Evolutionary conservation across 352 stramenopile genomes (phyloP), one percentile per base, ranked within the genome.

Genomic region (Phytopythium oedochilum): DNA sequence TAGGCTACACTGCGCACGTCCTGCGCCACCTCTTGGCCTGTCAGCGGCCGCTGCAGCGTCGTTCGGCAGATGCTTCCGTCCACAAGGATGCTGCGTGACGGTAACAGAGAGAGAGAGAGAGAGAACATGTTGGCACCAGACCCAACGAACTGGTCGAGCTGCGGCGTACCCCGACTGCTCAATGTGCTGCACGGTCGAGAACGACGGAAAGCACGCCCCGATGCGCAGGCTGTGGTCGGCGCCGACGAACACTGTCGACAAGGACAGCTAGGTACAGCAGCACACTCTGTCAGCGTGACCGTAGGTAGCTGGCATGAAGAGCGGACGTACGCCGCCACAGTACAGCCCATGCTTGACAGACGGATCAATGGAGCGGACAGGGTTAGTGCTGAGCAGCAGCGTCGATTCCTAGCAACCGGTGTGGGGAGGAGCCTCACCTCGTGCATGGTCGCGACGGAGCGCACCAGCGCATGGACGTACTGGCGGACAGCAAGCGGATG

Each of bases 1-100:
- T 84, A 86, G 3, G 75, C 78, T 14, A 89, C 58, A 32, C 73
- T 84, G 29, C 74, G 64, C 2, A 82, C 28, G 46, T 88, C 78
- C 43, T 79, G 75, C 12, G 55, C 51, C 3, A 35, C 25, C 18
- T 44, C 29, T n/a, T 61, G 44, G 22, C 45, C 46, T 22, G 36
- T 9, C 12, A 55, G 29, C 18, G 70, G 53, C 11, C 58, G 53
- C 26, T 54, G 60, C 8, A 80, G 53, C 25, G 64, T 55, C 7
- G 68, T 64, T 2, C 64, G 67, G n/a, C 46, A 52, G 35, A 73
- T 57, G 36, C 66, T 52, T 6, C 70, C 51, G 46, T 78, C 60
- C 7, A 40, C 42, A 23, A 89, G 64, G 22, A 82, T 25, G 18
- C 64, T 74, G 11, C 28, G 4, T 8, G 10, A 45, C 52, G 0